Percentiles rank a stretch among this genome's conserved stretches.
Evolutionary conservation across 2,329 filamentous ascomycete species (phyloP).

Genomic region (Talaromyces marneffei): DNA sequence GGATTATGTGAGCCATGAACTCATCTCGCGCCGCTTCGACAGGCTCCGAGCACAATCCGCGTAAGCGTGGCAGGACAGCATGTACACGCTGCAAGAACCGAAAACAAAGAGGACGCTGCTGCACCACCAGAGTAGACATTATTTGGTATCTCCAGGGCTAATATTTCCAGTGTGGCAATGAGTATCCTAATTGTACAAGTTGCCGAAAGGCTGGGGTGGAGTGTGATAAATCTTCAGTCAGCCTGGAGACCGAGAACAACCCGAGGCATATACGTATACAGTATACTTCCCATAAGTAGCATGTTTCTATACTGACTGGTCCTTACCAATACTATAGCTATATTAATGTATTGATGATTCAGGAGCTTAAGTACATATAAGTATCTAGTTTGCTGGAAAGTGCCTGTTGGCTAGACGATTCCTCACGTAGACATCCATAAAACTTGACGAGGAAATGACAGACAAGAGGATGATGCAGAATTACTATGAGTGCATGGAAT

Average conservation of each 20-base stretch:
- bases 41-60: conserved; percentile 35
- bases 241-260: conserved; percentile 30
- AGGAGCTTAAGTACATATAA: no score
- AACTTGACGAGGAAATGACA: no score
- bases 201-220: conserved; percentile 38
- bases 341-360: no score
- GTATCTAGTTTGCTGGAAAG: no score
- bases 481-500: no score
- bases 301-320: not conserved
- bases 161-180: conserved; percentile 39
- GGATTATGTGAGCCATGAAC: conserved; percentile 7
- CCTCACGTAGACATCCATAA: no score
- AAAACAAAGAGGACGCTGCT: conserved; percentile 38
- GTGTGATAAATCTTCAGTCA: conserved; percentile 41
- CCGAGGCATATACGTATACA: conserved; percentile 34
- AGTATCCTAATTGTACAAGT: conserved; percentile 42
- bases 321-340: conserved; percentile 26
- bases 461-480: no score
- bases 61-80: conserved; percentile 42
- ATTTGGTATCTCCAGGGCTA: not conserved
- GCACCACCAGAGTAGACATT: not conserved
- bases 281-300: conserved; percentile 6
- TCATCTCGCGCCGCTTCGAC: conserved; percentile 16
- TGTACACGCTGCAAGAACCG: conserved; percentile 44
- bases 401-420: no score